Evolutionary conservation across 495 filamentous ascomycete species (phyloP), one percentile per base, ranked within the genome.

Genomic region (Astrothelium macrocarpum): DNA sequence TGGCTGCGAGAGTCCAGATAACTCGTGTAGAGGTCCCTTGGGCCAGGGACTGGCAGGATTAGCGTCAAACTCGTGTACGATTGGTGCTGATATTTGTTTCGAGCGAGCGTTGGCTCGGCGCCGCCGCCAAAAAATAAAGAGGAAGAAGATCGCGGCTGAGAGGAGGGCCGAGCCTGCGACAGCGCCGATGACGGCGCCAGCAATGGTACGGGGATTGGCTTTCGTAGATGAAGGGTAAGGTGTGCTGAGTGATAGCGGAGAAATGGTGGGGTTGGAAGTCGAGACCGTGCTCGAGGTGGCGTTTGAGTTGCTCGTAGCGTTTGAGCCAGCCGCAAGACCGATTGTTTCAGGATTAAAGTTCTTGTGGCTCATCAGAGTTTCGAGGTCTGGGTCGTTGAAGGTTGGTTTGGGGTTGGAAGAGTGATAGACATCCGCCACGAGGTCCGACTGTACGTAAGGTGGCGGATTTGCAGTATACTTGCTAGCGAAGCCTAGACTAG

Each of bases 101-200:
- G n/a, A 5, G 2, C 12, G 49, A 25, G 49, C 49, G 49, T 56
- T 9, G 49, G 45, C 45, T 42, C 45, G 45, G 45, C 45, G 49
- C 23, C 23, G 25, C 23, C 49, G 49, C 0, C 49, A 25, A 10
- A 9, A 25, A 16, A n/a, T 0, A 25, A 56, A 25, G 49, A 56
- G 20, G 49, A n/a, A 56, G 49, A 56, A 28, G 49, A 20, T 20
- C 11, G 49, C 25, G 49, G 49, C 49, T 20, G 49, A 26, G 49
- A 71, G 34, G 25, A 73, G 61, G 46, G 64, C 66, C 32, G 71
- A 59, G 32, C 32, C 60, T 16, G 61, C 64, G 3, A 74, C 53
- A 23, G 67, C 70, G 26, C 69, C 72, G 26, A 74, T 60, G n/a
- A 74, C 69, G 23, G 67, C 71, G 34, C 72, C 72, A 39, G 65